phyloP scores from a whole-genome alignment of 2,329 filamentous ascomycete species.

The Xylariales sp. region DNA sequence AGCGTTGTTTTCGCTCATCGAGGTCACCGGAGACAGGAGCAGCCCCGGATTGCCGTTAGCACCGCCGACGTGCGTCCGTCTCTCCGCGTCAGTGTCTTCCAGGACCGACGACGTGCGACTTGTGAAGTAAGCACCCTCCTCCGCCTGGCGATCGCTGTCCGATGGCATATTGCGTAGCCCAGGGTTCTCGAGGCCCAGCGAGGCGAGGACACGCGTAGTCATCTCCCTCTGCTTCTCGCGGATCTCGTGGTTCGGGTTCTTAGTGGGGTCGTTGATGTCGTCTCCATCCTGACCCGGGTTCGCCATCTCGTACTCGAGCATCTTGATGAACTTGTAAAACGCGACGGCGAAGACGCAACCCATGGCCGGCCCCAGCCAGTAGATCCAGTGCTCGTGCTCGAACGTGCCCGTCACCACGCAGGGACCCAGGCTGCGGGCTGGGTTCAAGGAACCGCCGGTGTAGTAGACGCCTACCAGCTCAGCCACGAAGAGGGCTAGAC shows the following conservation, averaged over 20 bases:
- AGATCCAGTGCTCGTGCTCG: conserved; percentile 34
- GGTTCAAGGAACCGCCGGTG: conserved; percentile 34
- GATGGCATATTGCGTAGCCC: not conserved
- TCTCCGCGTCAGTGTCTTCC: conserved; percentile 6
- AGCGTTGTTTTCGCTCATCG: conserved; percentile 9
- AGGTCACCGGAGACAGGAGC: conserved; percentile 11
- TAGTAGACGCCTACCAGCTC: conserved; percentile 34
- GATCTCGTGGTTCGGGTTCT: conserved; percentile 13
- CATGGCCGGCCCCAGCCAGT: conserved; percentile 37
- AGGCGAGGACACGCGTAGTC: conserved; percentile 10
- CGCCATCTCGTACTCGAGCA: conserved; percentile 33
- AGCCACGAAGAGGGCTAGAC: conserved; percentile 53
- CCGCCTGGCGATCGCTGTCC: conserved; percentile 3
- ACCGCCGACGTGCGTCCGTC: not conserved
- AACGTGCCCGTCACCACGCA: conserved; percentile 30
- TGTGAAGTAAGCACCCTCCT: conserved; percentile 10
- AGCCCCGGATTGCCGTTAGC: not conserved
- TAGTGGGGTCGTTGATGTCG: conserved; percentile 12
- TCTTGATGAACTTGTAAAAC: conserved; percentile 35
- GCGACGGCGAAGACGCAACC: conserved; percentile 32
- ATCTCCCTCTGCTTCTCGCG: conserved; percentile 14
- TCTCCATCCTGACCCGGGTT: conserved; percentile 29
- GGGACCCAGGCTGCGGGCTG: conserved; percentile 31
- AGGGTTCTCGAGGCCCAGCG: conserved; percentile 8
- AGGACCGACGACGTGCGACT: conserved; percentile 5